Evolutionary conservation across 1,284 basidiomycete species (phyloP), one percentile per base, ranked within the genome.

Genomic region (Ustilago vetiveriae): DNA sequence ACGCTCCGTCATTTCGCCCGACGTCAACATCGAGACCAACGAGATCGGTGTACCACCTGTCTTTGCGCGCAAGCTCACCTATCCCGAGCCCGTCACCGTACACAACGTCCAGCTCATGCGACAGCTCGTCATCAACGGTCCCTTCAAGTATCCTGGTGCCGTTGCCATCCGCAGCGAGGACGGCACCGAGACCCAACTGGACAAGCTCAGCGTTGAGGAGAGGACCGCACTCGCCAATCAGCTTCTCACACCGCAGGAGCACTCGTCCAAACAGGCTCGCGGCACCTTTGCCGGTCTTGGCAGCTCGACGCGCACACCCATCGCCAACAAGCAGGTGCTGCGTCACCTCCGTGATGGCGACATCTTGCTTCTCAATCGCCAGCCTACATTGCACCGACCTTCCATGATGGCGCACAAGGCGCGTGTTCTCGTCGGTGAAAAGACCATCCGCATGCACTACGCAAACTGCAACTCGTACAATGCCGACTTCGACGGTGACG

Each of bases 401-500:
- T 94, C 91, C 85, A 99, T 99, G 95, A 99, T 99, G 96, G 91
- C 90, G 10, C 96, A 99, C 84, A 90, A 89, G 74, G 96, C 95
- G 22, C 90, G 90, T 66, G 91, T 98, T 16, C 84, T 99, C 65
- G 88, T 89, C 62, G 96, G 95, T 42, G 96, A 99, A 84, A 97
- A 97, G 86, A 98, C 96, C 1, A 98, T 99, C 82, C 89, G 96
- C 27, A 97, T 99, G 95, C 96, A 99, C 85, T 98, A 99, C 81
- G 96, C 96, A 43, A 98, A 98, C 82, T 98, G 96, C 85, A 98
- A 98, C 83, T 98, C 95, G 6, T 98, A 98, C 84, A 98, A 98
- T 79, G 96, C 96, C 82, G 96, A 99, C 84, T 99, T 99, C 82
- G 96, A 99, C 82, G 96, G 96, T 76, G 96, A 99, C 85, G 92